Evolutionary conservation across 208 protist species (phyloP), one percentile per base, ranked within the genome.

Genomic region (Trypanosomatidae sp.): DNA sequence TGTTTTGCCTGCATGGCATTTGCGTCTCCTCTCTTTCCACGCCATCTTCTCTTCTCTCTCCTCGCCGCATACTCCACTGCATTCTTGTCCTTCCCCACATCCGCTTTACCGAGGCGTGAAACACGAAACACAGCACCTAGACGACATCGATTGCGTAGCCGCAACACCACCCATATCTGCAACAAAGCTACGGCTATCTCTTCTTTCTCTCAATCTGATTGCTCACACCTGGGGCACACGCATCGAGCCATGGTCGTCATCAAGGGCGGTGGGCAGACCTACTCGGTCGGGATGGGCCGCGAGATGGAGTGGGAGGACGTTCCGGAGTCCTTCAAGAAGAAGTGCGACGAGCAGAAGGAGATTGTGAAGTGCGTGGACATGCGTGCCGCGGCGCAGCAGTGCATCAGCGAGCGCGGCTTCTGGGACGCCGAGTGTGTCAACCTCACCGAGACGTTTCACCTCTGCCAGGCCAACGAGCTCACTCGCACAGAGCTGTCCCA

Each of bases 221-320:
- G n/a, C n/a, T n/a, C n/a, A n/a, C n/a, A n/a, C n/a, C n/a, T n/a
- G n/a, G n/a, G n/a, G n/a, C n/a, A n/a, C n/a, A n/a, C n/a, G n/a
- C n/a, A n/a, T n/a, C n/a, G n/a, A n/a, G n/a, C n/a, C n/a, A 94
- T 95, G 90, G 90, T 95, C 12, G 82, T 91, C 39, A 64, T 95
- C 56, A 95, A 95, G 65, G 90, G 90, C 25, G 87, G 87, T n/a
- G 90, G 90, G 3, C 67, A 82, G 79, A 87, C 90, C 52, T 95
- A 95, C 71, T 64, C 77, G 49, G 84, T 95, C 46, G 83, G 87
- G 30, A 95, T 90, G 71, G 90, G 90, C 0, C 76, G 82, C n/a
- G 74, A 90, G 69, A 85, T 95, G 79, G 76, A 88, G 56, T 95
- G 90, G 88, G 87, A 91, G 49, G 90, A 92, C 30, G 90, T 95